These are phyloP conservation scores for Termitomyces heimii DNA, from an alignment of 768 basidiomycete species.

Conservation along the genomic window DNA sequence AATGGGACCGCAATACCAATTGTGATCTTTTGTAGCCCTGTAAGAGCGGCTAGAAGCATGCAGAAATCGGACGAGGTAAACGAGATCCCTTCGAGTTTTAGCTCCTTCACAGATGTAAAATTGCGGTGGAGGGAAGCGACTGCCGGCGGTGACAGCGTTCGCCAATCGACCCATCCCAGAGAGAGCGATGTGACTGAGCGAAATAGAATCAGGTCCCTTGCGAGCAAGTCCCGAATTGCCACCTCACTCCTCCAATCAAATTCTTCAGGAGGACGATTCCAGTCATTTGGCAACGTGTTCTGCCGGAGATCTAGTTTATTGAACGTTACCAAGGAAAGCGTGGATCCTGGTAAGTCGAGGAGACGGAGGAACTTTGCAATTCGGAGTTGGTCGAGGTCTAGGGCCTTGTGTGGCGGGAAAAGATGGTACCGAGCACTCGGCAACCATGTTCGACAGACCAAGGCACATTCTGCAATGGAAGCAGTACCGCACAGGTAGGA, in stretches of 20 bases:
- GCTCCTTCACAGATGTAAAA: neutral
- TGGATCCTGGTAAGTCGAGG: neutral
- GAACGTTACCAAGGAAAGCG: neutral
- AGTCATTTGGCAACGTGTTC: no score
- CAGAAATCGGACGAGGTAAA: neutral
- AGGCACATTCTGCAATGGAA: neutral
- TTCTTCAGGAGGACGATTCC: no score
- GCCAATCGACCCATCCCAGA: neutral
- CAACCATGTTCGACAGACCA: conserved; percentile 1
- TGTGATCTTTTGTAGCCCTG: neutral
- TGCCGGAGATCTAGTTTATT: neutral
- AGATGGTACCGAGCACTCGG: neutral
- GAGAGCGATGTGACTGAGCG: neutral
- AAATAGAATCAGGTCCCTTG: neutral
- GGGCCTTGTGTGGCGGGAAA: neutral
- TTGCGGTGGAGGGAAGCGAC: neutral
- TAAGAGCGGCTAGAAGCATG: neutral
- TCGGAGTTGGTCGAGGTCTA: neutral
- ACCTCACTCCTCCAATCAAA: no score
- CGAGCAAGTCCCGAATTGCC: neutral
- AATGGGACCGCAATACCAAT: no score
- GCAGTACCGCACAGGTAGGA: neutral
- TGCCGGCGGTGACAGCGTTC: neutral
- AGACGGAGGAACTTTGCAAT: neutral
- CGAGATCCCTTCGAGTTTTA: neutral